These are phyloP conservation scores for Neoboletus subvelutipes DNA, from an alignment of 768 basidiomycete species.

Conservation along the genomic window DNA sequence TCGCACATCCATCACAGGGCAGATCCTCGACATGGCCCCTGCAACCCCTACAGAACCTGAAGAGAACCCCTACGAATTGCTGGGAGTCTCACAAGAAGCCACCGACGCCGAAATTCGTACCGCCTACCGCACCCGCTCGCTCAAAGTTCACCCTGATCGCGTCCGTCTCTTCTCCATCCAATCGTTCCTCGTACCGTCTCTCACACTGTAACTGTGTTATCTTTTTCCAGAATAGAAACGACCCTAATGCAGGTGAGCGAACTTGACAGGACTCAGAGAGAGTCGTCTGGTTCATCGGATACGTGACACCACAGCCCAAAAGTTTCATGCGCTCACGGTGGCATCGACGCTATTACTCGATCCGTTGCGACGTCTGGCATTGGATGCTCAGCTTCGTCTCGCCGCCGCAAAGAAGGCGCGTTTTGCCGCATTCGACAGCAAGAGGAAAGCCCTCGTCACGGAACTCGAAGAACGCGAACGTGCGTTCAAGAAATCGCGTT, in stretches of 20 bases:
- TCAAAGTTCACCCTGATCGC: constrained; percentile 87
- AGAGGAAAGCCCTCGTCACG: constrained; percentile 71
- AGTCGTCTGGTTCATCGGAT: neutral
- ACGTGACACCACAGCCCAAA: constrained; percentile 46
- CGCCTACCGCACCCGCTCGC: constrained; percentile 74
- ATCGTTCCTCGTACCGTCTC: constrained; percentile 12
- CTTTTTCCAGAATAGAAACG: constrained; percentile 63
- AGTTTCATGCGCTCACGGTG: constrained; percentile 82
- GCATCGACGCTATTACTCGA: constrained; percentile 82
- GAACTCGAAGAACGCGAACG: constrained; percentile 79
- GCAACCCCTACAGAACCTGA: constrained; percentile 48
- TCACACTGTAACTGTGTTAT: neutral
- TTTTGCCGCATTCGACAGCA: constrained; percentile 67
- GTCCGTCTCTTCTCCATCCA: constrained; percentile 42
- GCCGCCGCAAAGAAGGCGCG: constrained; percentile 68
- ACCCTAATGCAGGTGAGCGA: constrained; percentile 67
- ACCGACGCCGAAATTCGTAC: constrained; percentile 78
- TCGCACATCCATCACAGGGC: neutral
- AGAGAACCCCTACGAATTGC: constrained; percentile 70
- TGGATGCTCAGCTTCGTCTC: constrained; percentile 76
- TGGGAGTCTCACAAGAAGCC: constrained; percentile 58
- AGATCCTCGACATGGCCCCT: constrained; percentile 23
- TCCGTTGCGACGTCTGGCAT: constrained; percentile 70
- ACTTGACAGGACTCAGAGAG: neutral
- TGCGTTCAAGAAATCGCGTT: constrained; percentile 68